Evolutionary conservation across 169 alveolate genomes (phyloP).

Genomic region (Plasmodium ovale): DNA sequence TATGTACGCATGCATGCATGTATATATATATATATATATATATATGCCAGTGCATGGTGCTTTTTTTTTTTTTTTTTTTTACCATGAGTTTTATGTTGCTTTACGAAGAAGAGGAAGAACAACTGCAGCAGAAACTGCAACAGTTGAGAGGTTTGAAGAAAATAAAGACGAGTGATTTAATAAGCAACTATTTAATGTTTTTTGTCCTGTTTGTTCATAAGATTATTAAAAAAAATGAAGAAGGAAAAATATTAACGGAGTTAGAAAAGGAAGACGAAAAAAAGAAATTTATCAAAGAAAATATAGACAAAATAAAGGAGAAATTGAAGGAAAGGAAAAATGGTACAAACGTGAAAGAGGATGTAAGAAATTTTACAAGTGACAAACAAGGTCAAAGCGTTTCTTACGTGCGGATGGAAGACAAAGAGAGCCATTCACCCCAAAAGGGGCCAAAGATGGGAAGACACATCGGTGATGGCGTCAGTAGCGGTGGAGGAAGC

Average conservation of each 20-base stretch:
- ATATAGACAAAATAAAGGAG: slow-evolving; percentile 30
- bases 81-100: background rate
- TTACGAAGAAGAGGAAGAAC: slow-evolving; percentile 5
- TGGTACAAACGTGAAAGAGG: slow-evolving; percentile 8
- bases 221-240: slow-evolving; percentile 58
- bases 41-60: background rate
- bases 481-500: background rate
- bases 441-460: background rate
- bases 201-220: slow-evolving; percentile 42
- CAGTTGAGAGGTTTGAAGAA: slow-evolving; percentile 30
- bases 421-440: background rate
- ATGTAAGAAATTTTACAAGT: background rate
- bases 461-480: background rate
- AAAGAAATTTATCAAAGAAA: slow-evolving; percentile 51
- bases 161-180: slow-evolving; percentile 44
- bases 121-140: slow-evolving; percentile 3
- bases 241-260: slow-evolving; percentile 17
- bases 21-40: slow-evolving; percentile 8
- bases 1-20: background rate
- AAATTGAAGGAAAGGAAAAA: slow-evolving; percentile 32
- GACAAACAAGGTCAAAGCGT: background rate
- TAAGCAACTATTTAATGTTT: slow-evolving; percentile 21
- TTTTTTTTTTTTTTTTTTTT: background rate
- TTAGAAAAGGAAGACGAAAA: slow-evolving; percentile 24
- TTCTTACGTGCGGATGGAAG: background rate